phyloP scores from a whole-genome alignment of 2,329 filamentous ascomycete species.

The Trichoderma semiorbis region DNA sequence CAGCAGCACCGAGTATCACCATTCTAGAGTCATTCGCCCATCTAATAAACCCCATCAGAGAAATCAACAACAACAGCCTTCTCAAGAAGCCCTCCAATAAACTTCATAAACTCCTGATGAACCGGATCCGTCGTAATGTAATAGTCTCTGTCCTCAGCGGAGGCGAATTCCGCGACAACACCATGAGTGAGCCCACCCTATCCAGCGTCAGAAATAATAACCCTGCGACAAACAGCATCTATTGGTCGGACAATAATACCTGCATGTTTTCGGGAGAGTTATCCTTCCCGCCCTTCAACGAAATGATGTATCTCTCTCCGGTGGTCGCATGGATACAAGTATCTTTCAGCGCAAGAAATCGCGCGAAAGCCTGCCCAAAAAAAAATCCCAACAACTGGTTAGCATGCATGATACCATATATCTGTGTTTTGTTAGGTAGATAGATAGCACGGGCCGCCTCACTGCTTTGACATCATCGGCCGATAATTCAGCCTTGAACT shows the following conservation, averaged over 20 bases:
- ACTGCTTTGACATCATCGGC: not conserved
- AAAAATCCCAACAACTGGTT: not conserved
- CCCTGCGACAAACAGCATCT: not conserved
- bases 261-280: slow-evolving; percentile 51
- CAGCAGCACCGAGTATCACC: not conserved
- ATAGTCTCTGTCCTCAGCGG: slow-evolving; percentile 4
- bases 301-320: slow-evolving; percentile 57
- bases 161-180: not conserved
- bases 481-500: not conserved
- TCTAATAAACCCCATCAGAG: not conserved
- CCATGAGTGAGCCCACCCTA: slow-evolving; percentile 2
- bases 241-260: not conserved
- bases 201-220: not conserved
- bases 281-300: slow-evolving; percentile 56
- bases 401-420: not conserved
- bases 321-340: slow-evolving; percentile 60
- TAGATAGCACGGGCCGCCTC: not conserved
- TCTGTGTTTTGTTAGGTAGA: not conserved
- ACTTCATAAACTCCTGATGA: slow-evolving; percentile 1
- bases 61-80: not conserved
- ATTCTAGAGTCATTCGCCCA: not conserved
- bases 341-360: slow-evolving; percentile 49
- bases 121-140: not conserved
- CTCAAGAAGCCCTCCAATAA: not conserved
- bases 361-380: slow-evolving; percentile 30